Percentiles rank a stretch among this genome's conserved stretches.
Conservation (phyloP, 352 stramenopile genomes). For the Thraustotheca clavata region DNA sequence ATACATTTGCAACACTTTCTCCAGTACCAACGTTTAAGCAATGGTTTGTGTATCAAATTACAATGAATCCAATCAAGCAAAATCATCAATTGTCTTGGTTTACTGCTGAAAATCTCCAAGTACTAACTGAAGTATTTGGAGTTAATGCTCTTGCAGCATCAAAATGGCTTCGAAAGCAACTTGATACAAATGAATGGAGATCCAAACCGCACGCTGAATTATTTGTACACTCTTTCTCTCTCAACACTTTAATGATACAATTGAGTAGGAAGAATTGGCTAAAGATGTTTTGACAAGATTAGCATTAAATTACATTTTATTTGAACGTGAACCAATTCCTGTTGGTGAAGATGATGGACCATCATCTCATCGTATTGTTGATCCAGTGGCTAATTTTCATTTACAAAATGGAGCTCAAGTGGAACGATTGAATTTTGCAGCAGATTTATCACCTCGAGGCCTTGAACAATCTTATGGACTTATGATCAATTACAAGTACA, state of each 20-base stretch:
- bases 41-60: constrained; percentile 56
- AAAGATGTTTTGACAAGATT: not conserved
- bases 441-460: constrained; percentile 43
- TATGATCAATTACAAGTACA: constrained; percentile 87
- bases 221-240: not conserved
- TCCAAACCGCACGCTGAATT: not conserved
- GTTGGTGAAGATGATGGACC: not conserved
- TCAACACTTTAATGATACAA: not conserved
- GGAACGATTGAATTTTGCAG: constrained; percentile 78
- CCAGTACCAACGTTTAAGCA: constrained; percentile 60
- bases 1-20: constrained; percentile 63
- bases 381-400: constrained; percentile 79
- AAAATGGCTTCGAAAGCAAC: constrained; percentile 62
- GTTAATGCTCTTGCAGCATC: constrained; percentile 41
- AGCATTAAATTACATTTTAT: constrained; percentile 51
- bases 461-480: constrained; percentile 44
- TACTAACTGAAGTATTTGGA: constrained; percentile 46
- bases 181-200: constrained; percentile 24
- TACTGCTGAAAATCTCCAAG: constrained; percentile 36
- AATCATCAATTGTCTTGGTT: constrained; percentile 38
- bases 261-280: constrained; percentile 2
- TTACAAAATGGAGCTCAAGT: constrained; percentile 79
- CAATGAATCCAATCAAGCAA: constrained; percentile 23
- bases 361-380: constrained; percentile 53
- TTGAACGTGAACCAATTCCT: constrained; percentile 41